Conservation (phyloP, 2,329 filamentous ascomycete species). For the Botrytis galanthina region DNA sequence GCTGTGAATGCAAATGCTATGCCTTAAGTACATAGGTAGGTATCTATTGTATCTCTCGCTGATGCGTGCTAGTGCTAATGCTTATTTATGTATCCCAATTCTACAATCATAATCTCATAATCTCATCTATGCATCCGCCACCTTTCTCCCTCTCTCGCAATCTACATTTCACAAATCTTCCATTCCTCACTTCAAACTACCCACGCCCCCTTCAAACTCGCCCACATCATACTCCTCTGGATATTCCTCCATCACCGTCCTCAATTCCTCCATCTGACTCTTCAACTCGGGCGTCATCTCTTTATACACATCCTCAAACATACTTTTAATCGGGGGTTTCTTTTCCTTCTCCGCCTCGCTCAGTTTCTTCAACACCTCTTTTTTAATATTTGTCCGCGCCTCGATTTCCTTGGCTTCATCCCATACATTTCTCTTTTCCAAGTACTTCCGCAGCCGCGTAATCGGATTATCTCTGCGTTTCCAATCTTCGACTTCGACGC, state of each 20-base stretch:
- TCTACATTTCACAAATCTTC: too few relatives aligned
- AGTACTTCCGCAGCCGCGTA: constrained; percentile 81
- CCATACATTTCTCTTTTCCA: constrained; percentile 82
- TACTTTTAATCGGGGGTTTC: constrained; percentile 66
- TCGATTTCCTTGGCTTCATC: constrained; percentile 78
- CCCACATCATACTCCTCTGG: constrained; percentile 87
- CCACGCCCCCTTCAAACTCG: constrained; percentile 68
- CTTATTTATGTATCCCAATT: not conserved
- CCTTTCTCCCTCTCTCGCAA: not conserved
- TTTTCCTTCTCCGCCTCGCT: constrained; percentile 77
- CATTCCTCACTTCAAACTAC: constrained; percentile 24
- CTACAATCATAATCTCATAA: constrained; percentile 3
- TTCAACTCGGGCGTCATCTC: constrained; percentile 75
- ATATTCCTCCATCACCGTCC: constrained; percentile 76
- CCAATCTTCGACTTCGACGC: constrained; percentile 93
- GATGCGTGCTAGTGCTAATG: not conserved
- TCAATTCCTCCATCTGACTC: constrained; percentile 74
- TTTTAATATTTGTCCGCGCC: constrained; percentile 61
- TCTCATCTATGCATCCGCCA: not conserved
- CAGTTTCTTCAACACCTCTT: constrained; percentile 81
- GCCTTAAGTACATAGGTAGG: not conserved
- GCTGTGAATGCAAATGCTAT: not conserved
- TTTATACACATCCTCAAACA: constrained; percentile 91
- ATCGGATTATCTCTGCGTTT: constrained; percentile 87
- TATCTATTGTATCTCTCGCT: not conserved